Percentiles rank a stretch among this genome's conserved stretches.
phyloP scores from a whole-genome alignment of 2,329 filamentous ascomycete species.

The Venturia effusa region DNA sequence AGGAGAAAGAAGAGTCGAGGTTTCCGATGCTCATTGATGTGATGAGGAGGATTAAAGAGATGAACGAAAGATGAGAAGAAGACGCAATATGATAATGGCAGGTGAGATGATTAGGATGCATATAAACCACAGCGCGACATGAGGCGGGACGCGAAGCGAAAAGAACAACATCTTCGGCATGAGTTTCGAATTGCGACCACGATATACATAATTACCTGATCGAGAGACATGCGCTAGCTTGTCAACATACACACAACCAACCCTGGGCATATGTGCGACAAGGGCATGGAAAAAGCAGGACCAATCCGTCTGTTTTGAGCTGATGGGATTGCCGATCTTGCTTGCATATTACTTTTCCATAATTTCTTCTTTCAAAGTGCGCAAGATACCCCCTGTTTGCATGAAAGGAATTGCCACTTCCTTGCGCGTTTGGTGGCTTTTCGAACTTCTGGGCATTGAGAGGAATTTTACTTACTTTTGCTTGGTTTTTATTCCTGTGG shows the following conservation, averaged over 20 bases:
- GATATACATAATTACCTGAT: background rate
- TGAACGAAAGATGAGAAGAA: background rate
- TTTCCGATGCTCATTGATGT: slow-evolving; percentile 7
- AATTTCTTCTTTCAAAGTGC: background rate
- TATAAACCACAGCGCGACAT: background rate
- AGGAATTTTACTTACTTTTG: background rate
- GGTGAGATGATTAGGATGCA: background rate
- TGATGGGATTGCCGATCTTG: background rate
- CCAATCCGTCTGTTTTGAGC: background rate
- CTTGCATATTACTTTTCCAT: background rate
- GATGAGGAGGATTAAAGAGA: no score
- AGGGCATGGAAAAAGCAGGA: background rate
- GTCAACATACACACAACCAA: background rate
- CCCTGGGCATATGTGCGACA: background rate
- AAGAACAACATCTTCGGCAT: background rate
- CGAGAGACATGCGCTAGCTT: background rate
- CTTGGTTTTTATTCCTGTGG: background rate
- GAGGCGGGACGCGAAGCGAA: background rate
- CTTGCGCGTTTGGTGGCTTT: background rate
- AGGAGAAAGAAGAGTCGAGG: slow-evolving; percentile 1
- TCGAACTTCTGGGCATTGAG: background rate
- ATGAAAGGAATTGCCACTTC: background rate
- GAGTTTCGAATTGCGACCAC: background rate
- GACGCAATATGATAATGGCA: background rate
- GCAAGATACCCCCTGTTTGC: slow-evolving; percentile 1